Base-by-base conservation (phyloP, 2,329 filamentous ascomycete species). In the Ophiocordyceps camponoti-saundersi region DNA sequence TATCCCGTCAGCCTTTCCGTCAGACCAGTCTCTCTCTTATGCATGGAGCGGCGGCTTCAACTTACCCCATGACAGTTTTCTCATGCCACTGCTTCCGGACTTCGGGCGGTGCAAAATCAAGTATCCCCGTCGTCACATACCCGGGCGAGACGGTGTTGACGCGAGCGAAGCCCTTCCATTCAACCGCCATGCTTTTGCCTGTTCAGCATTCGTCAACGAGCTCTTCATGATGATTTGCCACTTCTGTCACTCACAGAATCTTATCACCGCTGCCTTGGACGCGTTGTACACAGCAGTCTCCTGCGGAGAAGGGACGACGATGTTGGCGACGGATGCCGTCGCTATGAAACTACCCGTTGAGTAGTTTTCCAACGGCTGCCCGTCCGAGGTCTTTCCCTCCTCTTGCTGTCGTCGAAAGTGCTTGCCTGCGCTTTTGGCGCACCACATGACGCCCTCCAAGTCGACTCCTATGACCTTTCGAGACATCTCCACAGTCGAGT, bases 231-330 rank as follows among this genome's bases (percentile, higher is more conserved):
- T n/a, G n/a, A n/a, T n/a, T n/a, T n/a, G n/a, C n/a, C n/a, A n/a
- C n/a, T n/a, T n/a, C 6, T 6, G 13, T 11, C n/a, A 56, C 67
- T 57, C 65, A 72, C 73, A 79, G 48, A 75, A 63, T 53, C 78
- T 71, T 44, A 77, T 71, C 13, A 75, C 66, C 29, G 72, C 82
- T 1, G 80, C 77, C 65, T 86, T 87, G 52, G 79, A 78, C 18
- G 77, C 78, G 59, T 86, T 87, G 60, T 87, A 87, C 10, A 80
- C 76, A 6, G 79, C 71, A 65, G 89, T 84, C 53, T 80, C 59
- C 65, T 88, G 83, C 6, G 84, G 85, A 48, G 85, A 72, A 59
- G 88, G 89, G 59, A 79, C 82, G 55, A 89, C 81, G 58, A 83
- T 82, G 4, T 79, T 85, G 53, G 77, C 82, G 75, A 90, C 89